Base-by-base conservation (phyloP, 768 basidiomycete species). In the Lactifluus hygrophoroides region DNA sequence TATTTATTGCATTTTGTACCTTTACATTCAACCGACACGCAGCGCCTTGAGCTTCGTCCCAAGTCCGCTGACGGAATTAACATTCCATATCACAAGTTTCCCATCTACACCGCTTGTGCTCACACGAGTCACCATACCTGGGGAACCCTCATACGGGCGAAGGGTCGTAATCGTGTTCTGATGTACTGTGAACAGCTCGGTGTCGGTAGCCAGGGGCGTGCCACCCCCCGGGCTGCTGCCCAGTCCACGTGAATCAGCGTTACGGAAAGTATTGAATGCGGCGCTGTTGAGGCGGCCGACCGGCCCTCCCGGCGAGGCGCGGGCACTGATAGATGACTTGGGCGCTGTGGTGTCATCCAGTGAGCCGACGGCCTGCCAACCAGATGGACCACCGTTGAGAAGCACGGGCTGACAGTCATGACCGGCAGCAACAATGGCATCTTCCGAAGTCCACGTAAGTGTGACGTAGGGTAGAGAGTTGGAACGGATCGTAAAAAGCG, bases 121-220 rank as follows among this genome's bases (percentile, higher is more conserved):
- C 60, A 99, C 86, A 66, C 81, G 81, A 47, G 73, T 76, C 5
- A 97, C 85, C 2, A 74, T 72, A 0, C 82, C 85, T 13, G 76
- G 77, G 3, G 66, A 63, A 1, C 73, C 75, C 61, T 86, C 86
- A 67, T 89, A 96, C 27, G 89, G 75, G 56, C 93, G 76, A 40
- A 98, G 78, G 64, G 79, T 86, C n/a, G 93, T 97, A 72, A 99
- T 96, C 37, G 94, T 96, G 75, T 99, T 99, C 79, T 98, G 96
- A 69, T 98, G 96, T 50, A 96, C 80, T 14, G 96, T 98, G 67
- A 80, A 74, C 51, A 95, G 73, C 69, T 94, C 90, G 3, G 88
- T 90, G 66, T 88, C 84, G 5, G 71, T 69, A 3, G 72, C 71
- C 17, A 69, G 69, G 7, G 58, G 64, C 1, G 67, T 65, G 0